Base-by-base conservation (phyloP, 345 rosid genomes). In the Arabis alpina region DNA sequence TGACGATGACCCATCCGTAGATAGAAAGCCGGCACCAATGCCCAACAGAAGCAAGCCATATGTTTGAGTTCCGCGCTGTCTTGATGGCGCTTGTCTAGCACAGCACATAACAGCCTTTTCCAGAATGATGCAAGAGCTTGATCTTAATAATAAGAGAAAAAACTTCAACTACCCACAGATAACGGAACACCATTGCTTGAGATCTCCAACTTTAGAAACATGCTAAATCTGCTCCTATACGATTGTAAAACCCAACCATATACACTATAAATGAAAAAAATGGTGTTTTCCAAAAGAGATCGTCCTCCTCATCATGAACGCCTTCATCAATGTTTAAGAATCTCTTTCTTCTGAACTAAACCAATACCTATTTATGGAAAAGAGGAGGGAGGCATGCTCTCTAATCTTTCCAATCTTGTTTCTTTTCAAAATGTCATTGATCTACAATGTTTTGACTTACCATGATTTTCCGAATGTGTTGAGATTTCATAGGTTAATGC, bases 401-500 rank as follows among this genome's bases (percentile, higher is more conserved):
- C 55, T 42, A 10, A 41, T 28, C 8, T 0, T 47, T 50, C 4
- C 8, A 3, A 44, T 44, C 49, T 43, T 5, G 14, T 8, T 11
- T 34, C 6, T 27, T 25, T 52, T 11, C 56, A 37, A 54, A 40
- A 45, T 27, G 7, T 45, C 49, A 13, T 37, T 57, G 12, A 47
- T 58, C 23, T 19, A 19, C 23, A 19, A 1, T 19, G 23, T 19
- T 19, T 19, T 19, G 23, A 64, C 48, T 51, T 52, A 54, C 16
- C 9, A 55, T 61, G 42, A 15, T 47, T 47, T 24, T 28, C 42
- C 12, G 52, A 50, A 41, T 41, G 32, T 61, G 54, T 76, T 61
- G 79, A 68, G 65, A 6, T 75, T 62, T 36, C 68, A 68, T 70
- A 64, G 66, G 71, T 63, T 66, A 70, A 69, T 76, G 79, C 54